These are phyloP conservation scores for Apiosordaria backusii DNA, from an alignment of 495 filamentous ascomycete genomes.

Conservation along the genomic window DNA sequence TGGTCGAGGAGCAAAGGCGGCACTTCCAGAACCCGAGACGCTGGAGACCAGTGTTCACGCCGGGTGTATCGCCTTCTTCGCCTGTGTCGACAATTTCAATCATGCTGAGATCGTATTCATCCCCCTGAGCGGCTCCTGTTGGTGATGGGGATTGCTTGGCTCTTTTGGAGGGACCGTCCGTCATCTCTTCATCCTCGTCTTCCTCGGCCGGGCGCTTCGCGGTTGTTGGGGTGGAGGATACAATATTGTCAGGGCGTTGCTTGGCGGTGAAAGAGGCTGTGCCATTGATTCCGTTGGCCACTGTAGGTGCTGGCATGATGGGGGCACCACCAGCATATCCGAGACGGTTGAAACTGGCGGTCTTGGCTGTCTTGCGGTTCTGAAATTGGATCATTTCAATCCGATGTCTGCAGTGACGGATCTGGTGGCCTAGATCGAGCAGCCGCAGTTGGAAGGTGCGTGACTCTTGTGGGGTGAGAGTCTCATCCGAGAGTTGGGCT, in stretches of 20 bases:
- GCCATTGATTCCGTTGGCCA: conserved; percentile 1
- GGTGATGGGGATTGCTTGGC: background rate
- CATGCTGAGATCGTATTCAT: background rate
- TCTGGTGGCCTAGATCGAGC: conserved; percentile 42
- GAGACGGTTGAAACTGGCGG: background rate
- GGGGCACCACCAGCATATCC: background rate
- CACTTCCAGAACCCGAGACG: conserved; percentile 47
- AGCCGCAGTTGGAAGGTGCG: conserved; percentile 40
- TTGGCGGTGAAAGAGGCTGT: background rate
- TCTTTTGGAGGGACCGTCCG: background rate
- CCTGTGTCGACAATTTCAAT: conserved; percentile 4
- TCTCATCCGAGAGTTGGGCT: conserved; percentile 28
- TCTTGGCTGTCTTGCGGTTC: conserved; percentile 10
- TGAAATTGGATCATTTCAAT: conserved; percentile 34
- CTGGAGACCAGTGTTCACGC: conserved; percentile 27
- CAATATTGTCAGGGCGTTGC: background rate
- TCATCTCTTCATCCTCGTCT: background rate
- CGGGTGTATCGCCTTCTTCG: background rate
- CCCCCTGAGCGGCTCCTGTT: background rate
- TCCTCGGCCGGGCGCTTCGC: background rate
- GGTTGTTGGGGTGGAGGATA: background rate
- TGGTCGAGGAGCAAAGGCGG: conserved; percentile 39
- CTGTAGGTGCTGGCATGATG: background rate
- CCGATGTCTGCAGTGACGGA: conserved; percentile 39
- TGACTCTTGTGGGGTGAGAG: conserved; percentile 42